Evolutionary conservation across 2,329 filamentous ascomycete species (phyloP), one percentile per base, ranked within the genome.

Genomic region (Xylaria sp.): DNA sequence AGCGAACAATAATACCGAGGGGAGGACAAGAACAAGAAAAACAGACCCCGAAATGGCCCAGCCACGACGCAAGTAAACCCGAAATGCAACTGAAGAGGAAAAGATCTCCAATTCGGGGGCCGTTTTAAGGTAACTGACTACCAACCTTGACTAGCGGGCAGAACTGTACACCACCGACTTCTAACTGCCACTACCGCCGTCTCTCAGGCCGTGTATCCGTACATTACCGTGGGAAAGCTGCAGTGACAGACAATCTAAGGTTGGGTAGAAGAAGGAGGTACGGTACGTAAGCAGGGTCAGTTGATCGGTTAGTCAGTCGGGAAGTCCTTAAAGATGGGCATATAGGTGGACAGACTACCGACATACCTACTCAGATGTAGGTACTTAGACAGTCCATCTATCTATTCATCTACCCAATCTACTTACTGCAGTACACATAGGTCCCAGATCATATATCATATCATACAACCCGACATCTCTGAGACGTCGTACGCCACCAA

Each of bases 391-490:
- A 10, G 20, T 20, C 46, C 20, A 50, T 23, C 46, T 20, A 50
- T n/a, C 46, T 18, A 55, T 55, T 15, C n/a, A 52, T 28, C 10
- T 52, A 55, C 2, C 13, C 28, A 23, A 44, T 8, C n/a, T 18
- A 8, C 8, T 10, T 46, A 25, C 23, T 25, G 23, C 23, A 25
- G 23, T 25, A 46, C 18, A n/a, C 41, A 5, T 18, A 18, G 39
- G 10, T 39, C 39, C 39, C 39, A 13, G 23, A 48, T 58, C 39
- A 48, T 39, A 48, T 58, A 58, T 58, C 56, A 58, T 28, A 58
- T 46, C 23, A 3, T 20, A 46, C 55, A 46, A 32, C 28, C 55
- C 18, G 15, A 46, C 56, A 46, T 12, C 37, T 25, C 5, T 13
- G 44, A 57, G 12, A 56, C 20, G 3, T 28, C 55, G 10, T 9